Conservation (phyloP, 345 rosid genomes). For the Melaleuca quinquenervia region DNA sequence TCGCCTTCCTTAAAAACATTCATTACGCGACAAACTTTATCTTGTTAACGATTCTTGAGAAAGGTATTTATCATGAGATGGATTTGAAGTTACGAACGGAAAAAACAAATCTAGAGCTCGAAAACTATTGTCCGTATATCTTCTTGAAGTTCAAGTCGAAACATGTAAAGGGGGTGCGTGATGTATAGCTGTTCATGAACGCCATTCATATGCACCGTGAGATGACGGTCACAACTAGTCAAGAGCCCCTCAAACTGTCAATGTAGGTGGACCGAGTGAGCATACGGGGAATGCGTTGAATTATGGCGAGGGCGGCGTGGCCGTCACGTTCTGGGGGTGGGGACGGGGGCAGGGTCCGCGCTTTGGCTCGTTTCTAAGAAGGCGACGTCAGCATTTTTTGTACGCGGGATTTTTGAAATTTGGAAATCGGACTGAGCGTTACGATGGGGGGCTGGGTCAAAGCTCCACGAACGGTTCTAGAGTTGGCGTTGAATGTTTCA, state of each 20-base stretch:
- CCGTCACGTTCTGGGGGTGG: too few relatives aligned
- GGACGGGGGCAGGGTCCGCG: too few relatives aligned
- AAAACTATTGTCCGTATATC: background rate
- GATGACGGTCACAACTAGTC: background rate
- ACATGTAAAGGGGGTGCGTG: background rate
- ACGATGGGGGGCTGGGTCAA: background rate
- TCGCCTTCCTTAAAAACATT: too few relatives aligned
- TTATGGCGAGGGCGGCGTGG: too few relatives aligned
- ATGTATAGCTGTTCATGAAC: background rate
- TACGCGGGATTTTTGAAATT: background rate
- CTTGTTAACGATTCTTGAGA: background rate
- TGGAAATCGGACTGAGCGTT: background rate
- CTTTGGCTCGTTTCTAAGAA: too few relatives aligned
- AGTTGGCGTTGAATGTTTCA: background rate
- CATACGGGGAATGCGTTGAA: too few relatives aligned
- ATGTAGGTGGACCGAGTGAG: too few relatives aligned
- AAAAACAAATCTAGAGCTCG: background rate
- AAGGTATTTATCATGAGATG: background rate
- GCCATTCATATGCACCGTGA: background rate
- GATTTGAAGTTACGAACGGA: background rate
- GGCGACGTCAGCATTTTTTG: background rate
- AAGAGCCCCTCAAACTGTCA: too few relatives aligned
- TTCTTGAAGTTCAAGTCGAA: background rate
- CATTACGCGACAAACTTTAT: background rate
- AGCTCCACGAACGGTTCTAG: background rate